Evolutionary conservation across 768 basidiomycete species (phyloP).

Genomic region (Boletus tomentosulus): DNA sequence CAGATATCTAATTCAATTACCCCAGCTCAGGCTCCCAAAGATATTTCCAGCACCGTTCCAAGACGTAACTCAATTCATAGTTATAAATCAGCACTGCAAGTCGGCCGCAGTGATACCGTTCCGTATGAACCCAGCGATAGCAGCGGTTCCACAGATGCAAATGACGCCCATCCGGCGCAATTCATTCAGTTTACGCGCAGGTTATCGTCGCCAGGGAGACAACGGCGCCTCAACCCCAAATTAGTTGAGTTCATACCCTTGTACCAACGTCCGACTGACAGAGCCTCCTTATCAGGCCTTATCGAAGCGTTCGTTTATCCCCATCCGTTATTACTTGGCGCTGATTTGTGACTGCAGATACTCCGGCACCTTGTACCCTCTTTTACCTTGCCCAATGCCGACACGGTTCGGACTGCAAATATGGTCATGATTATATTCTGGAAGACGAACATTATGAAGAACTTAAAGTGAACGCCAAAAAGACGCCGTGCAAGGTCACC

Average conservation of each 20-base stretch:
- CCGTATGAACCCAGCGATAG: slow-evolving; percentile 44
- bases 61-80: slow-evolving; percentile 26
- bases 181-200: slow-evolving; percentile 24
- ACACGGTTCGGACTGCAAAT: slow-evolving; percentile 54
- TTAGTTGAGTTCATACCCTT: slow-evolving; percentile 39
- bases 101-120: slow-evolving; percentile 22
- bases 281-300: slow-evolving; percentile 40
- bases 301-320: slow-evolving; percentile 52
- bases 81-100: slow-evolving; percentile 42
- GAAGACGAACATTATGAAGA: slow-evolving; percentile 50
- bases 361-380: slow-evolving; percentile 62
- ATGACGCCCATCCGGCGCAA: slow-evolving; percentile 30
- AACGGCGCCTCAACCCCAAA: slow-evolving; percentile 47
- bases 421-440: slow-evolving; percentile 58
- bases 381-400: slow-evolving; percentile 63
- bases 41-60: slow-evolving; percentile 11
- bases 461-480: slow-evolving; percentile 54
- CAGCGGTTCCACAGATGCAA: slow-evolving; percentile 44
- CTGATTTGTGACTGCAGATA: slow-evolving; percentile 33
- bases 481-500: slow-evolving; percentile 55
- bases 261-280: slow-evolving; percentile 11
- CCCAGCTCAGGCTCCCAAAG: slow-evolving; percentile 1
- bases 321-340: background rate
- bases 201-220: slow-evolving; percentile 33
- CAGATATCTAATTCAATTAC: slow-evolving; percentile 13